Percentiles rank a stretch among this genome's conserved stretches.
Evolutionary conservation across 331 rosid species (phyloP).

Genomic region (Pyrus hybrid): DNA sequence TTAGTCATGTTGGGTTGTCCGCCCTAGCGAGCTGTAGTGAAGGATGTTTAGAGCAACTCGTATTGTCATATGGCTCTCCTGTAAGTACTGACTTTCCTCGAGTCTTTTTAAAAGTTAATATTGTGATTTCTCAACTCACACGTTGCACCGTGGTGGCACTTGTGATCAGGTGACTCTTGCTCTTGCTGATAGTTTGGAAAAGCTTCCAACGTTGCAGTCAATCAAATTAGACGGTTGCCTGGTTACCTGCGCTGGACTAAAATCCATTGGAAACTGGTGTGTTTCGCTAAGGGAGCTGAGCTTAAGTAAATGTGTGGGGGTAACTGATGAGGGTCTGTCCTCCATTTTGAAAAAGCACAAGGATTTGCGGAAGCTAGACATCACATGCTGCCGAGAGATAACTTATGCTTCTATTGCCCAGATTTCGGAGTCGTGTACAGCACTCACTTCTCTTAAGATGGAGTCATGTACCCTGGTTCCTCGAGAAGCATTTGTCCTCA

Average conservation of each 20-base stretch:
- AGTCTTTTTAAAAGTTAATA: background rate
- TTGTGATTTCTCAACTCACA: conserved; percentile 8
- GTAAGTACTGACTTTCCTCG: conserved; percentile 35
- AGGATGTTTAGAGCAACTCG: conserved; percentile 49
- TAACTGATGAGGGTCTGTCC: conserved; percentile 73
- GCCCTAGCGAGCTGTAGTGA: conserved; percentile 40
- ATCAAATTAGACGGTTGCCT: conserved; percentile 66
- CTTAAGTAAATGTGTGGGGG: conserved; percentile 84
- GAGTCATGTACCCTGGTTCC: conserved; percentile 82
- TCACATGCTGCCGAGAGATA: conserved; percentile 87
- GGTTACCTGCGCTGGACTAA: conserved; percentile 55
- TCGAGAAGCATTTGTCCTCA: conserved; percentile 57
- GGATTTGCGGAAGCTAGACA: conserved; percentile 75
- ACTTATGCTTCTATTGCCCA: conserved; percentile 59
- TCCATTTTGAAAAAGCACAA: conserved; percentile 61
- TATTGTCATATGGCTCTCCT: conserved; percentile 63
- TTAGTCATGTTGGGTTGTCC: conserved; percentile 59
- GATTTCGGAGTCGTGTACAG: conserved; percentile 57
- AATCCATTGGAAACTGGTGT: conserved; percentile 76
- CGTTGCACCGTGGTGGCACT: background rate
- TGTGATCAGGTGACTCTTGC: conserved; percentile 64
- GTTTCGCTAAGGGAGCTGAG: conserved; percentile 62
- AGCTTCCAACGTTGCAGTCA: conserved; percentile 64
- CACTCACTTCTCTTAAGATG: conserved; percentile 78
- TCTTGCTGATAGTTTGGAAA: conserved; percentile 57